Evolutionary conservation across 495 filamentous ascomycete genomes (phyloP), one percentile per base, ranked within the genome.

Genomic region (Astrothelium subdiscretum): DNA sequence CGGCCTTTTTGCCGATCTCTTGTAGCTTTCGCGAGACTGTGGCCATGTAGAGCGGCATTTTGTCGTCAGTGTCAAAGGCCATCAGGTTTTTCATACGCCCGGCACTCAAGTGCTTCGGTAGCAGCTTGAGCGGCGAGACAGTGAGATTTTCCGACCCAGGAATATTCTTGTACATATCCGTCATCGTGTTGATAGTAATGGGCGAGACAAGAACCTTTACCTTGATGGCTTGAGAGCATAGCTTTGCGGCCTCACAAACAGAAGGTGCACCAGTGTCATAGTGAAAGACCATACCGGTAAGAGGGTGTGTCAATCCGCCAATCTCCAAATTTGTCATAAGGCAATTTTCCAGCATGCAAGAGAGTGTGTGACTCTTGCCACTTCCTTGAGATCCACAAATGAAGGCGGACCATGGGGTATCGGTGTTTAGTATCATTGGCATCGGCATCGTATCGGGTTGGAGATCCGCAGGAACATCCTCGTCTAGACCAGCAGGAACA

Each of bases 371-470:
- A 48, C 83, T 86, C 75, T 91, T 92, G 1, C 88, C 89, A 52
- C 83, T 86, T 0, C 87, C 88, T 69, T 91, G 88, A 54, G 80
- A 81, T 5, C 88, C 88, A 64, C 88, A 92, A 54, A 92, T 87
- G 70, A 91, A 91, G 0, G 80, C 78, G 38, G 83, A 87, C 6
- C 81, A 87, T 0, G 88, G 87, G 0, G 81, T 75, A 8, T 85
- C 78, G 2, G 85, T 78, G 67, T 92, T 92, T 68, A 86, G 79
- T 52, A 84, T 83, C 0, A 90, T 64, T 1, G 61, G 60, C 0
- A 90, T 64, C 1, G 61, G 60, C 59, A 58, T 58, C 12, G 43
- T 10, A 48, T 68, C 54, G 10, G 2, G 44, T 0, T 31, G 11
- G 22, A 8, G n/a, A 42, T 24, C 38, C 8, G 24, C 13, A 2